Conservation (phyloP, 495 filamentous ascomycete genomes). For the Penicilliopsis zonata region DNA sequence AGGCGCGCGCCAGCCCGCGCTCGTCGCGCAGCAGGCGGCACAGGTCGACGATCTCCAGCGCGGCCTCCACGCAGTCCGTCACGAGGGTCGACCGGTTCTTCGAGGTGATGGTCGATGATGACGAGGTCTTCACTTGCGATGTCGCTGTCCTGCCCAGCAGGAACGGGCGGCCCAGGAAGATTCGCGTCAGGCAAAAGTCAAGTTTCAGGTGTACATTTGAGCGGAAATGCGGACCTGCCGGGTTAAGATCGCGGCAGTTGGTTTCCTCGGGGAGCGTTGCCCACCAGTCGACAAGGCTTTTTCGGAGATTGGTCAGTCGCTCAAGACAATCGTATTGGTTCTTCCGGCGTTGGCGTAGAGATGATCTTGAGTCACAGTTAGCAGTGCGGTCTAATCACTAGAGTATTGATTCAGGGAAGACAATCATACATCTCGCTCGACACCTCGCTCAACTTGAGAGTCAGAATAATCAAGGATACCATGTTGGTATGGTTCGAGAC, state of each 20-base stretch:
- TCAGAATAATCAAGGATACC: slow-evolving; percentile 32
- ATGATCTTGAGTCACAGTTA: slow-evolving; percentile 13
- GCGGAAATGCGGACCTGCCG: slow-evolving; percentile 26
- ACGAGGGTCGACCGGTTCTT: slow-evolving; percentile 31
- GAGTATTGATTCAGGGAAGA: neutral
- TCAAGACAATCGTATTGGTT: slow-evolving; percentile 34
- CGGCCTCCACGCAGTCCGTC: slow-evolving; percentile 36
- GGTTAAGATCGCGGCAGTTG: slow-evolving; percentile 27
- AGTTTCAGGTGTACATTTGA: slow-evolving; percentile 38
- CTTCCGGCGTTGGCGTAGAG: slow-evolving; percentile 26
- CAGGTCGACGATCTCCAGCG: slow-evolving; percentile 36
- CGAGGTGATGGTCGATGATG: slow-evolving; percentile 21
- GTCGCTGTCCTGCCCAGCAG: slow-evolving; percentile 29
- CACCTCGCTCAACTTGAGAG: slow-evolving; percentile 30
- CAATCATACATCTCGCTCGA: slow-evolving; percentile 32
- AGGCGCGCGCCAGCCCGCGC: slow-evolving; percentile 36
- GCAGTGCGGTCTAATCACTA: neutral
- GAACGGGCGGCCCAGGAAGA: slow-evolving; percentile 39
- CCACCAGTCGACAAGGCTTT: slow-evolving; percentile 38
- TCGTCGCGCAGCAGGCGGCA: slow-evolving; percentile 35
- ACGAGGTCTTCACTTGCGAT: slow-evolving; percentile 18
- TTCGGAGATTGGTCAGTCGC: slow-evolving; percentile 26
- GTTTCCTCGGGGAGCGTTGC: slow-evolving; percentile 32
- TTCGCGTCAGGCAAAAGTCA: slow-evolving; percentile 34
- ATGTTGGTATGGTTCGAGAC: slow-evolving; percentile 34